These are phyloP conservation scores for Penicillium polonicum DNA, from an alignment of 2,329 filamentous ascomycete species.

Conservation along the genomic window DNA sequence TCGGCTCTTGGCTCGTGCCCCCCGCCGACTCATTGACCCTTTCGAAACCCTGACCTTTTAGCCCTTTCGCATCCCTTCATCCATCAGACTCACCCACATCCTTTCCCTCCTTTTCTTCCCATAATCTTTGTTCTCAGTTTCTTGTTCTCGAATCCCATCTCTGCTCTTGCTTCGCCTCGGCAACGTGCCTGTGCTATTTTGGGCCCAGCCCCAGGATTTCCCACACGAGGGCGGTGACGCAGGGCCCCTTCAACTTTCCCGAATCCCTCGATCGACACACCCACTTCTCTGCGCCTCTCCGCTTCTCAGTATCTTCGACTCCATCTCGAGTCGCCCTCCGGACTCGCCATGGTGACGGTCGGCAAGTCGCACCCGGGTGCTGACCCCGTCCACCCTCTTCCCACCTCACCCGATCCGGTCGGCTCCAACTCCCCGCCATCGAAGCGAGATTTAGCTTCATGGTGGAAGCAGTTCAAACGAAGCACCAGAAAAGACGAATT, in stretches of 20 bases:
- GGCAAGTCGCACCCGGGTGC: slow-evolving; percentile 38
- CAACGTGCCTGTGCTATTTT: slow-evolving; percentile 27
- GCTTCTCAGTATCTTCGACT: neutral
- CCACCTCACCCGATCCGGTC: slow-evolving; percentile 46
- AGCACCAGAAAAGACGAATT: slow-evolving; percentile 62
- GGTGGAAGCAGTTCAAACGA: slow-evolving; percentile 96
- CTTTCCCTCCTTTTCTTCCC: neutral
- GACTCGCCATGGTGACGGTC: slow-evolving; percentile 35
- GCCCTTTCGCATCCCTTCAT: slow-evolving; percentile 11
- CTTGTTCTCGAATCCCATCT: slow-evolving; percentile 1
- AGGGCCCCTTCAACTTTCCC: slow-evolving; percentile 17
- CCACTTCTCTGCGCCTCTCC: slow-evolving; percentile 2
- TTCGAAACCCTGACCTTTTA: slow-evolving; percentile 4
- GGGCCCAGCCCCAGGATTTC: slow-evolving; percentile 34
- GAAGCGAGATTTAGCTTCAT: slow-evolving; percentile 85
- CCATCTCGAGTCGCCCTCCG: slow-evolving; percentile 4
- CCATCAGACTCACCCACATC: neutral
- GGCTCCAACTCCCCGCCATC: slow-evolving; percentile 67
- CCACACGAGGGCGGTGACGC: slow-evolving; percentile 33
- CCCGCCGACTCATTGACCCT: slow-evolving; percentile 4
- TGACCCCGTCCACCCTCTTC: slow-evolving; percentile 36
- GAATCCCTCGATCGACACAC: slow-evolving; percentile 17
- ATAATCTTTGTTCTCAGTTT: neutral
- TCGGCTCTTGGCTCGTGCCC: slow-evolving; percentile 10
- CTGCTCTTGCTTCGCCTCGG: neutral